A percentile compares a stretch with the other conserved stretches of the same genome.
Evolutionary conservation across 148 eudicot species (phyloP).

Genomic region (Bassia scoparia): DNA sequence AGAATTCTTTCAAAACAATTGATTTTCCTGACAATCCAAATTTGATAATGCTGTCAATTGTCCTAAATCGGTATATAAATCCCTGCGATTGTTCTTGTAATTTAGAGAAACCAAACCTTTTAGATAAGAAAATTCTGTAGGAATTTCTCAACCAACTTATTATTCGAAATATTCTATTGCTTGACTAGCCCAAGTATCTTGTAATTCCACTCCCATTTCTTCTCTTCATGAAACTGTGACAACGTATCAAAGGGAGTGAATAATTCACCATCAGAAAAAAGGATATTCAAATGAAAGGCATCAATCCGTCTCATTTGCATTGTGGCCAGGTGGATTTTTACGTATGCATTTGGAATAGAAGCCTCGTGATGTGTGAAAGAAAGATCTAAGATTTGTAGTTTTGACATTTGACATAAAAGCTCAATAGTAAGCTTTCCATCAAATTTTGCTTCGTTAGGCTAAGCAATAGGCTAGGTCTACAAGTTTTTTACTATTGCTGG

Average conservation of each 20-base stretch:
- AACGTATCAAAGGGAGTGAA: not conserved
- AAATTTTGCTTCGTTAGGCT: constrained; percentile 5
- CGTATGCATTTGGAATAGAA: constrained; percentile 3
- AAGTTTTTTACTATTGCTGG: not conserved
- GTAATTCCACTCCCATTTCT: not conserved
- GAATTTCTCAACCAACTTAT: constrained; percentile 15
- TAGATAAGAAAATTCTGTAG: constrained; percentile 4
- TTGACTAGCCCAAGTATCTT: not conserved
- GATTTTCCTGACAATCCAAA: constrained; percentile 15
- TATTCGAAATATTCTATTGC: constrained; percentile 14
- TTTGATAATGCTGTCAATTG: constrained; percentile 6
- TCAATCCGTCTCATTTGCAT: not conserved
- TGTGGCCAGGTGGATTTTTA: not conserved
- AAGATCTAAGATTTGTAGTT: constrained; percentile 17
- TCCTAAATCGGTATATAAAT: constrained; percentile 11
- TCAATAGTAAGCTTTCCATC: constrained; percentile 2
- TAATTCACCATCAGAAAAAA: no score
- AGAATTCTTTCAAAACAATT: constrained; percentile 19
- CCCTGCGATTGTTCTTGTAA: constrained; percentile 16
- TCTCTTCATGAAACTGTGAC: constrained; percentile 2
- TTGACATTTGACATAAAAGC: not conserved
- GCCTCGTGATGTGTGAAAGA: not conserved
- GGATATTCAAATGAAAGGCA: not conserved
- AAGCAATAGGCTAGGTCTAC: not conserved
- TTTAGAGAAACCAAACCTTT: constrained; percentile 9